Percentiles rank a stretch among this genome's conserved stretches.
Conservation (phyloP, 2,329 filamentous ascomycete genomes). For the Penicillium sp. region DNA sequence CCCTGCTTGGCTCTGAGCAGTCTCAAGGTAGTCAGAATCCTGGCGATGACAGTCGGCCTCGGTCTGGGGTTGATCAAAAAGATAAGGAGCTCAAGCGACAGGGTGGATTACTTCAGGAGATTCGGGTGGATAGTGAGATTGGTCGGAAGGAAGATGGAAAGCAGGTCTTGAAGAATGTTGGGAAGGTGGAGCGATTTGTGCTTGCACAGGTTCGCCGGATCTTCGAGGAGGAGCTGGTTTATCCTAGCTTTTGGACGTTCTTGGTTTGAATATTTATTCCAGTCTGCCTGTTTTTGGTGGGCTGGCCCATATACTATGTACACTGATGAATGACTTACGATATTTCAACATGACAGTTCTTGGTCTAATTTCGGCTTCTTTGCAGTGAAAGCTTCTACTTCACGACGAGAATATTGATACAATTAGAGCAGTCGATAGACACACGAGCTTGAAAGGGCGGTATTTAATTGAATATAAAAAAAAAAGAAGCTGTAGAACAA, state of each 20-base stretch:
- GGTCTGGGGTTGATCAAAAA: slow-evolving; percentile 37
- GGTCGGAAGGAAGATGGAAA: slow-evolving; percentile 87
- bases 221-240: slow-evolving; percentile 98
- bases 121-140: slow-evolving; percentile 96
- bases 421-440: not conserved
- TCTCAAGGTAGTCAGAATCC: slow-evolving; percentile 29
- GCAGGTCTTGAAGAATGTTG: slow-evolving; percentile 95
- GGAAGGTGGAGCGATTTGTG: slow-evolving; percentile 97
- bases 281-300: too few relatives aligned
- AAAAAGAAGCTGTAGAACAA: not conserved
- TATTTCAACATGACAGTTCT: slow-evolving; percentile 8
- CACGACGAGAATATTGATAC: not conserved
- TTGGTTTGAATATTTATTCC: slow-evolving; percentile 59
- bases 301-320: slow-evolving; percentile 15
- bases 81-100: slow-evolving; percentile 60
- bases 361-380: not conserved
- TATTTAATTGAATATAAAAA: not conserved
- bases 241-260: slow-evolving; percentile 98
- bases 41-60: slow-evolving; percentile 32
- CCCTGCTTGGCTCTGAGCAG: slow-evolving; percentile 60
- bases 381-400: too few relatives aligned
- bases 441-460: not conserved
- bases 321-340: slow-evolving; percentile 20
- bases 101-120: slow-evolving; percentile 83
- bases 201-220: slow-evolving; percentile 94